phyloP scores from a whole-genome alignment of 352 stramenopile genomes.

The Phytopythium boreale region DNA sequence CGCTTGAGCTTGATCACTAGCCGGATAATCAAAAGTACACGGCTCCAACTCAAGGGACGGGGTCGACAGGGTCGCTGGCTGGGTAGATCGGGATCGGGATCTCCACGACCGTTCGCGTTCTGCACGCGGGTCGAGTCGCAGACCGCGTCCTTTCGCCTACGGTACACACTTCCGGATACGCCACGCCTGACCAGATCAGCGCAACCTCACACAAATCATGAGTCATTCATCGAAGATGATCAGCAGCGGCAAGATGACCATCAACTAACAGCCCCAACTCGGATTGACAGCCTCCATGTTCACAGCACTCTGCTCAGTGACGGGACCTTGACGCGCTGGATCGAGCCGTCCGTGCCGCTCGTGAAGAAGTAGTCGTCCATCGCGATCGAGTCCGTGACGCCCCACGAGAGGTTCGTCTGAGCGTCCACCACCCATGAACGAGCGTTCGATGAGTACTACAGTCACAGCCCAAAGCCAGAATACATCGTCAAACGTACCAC shows the following conservation, averaged over 20 bases:
- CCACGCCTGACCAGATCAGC: not conserved
- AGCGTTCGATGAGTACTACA: not conserved
- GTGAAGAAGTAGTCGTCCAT: conserved; percentile 84
- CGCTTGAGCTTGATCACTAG: not conserved
- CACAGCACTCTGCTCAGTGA: conserved; percentile 31
- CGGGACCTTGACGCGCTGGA: conserved; percentile 72
- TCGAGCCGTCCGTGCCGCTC: conserved; percentile 75
- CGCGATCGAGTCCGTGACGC: conserved; percentile 77
- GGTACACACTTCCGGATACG: not conserved
- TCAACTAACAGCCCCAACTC: not conserved
- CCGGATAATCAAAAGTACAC: not conserved
- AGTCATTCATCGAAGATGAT: not conserved
- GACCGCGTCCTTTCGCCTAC: not conserved
- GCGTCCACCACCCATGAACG: not conserved
- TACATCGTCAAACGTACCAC: conserved; percentile 41
- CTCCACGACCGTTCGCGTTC: not conserved
- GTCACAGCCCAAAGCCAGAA: not conserved
- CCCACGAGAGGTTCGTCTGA: conserved; percentile 80
- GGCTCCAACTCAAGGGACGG: not conserved
- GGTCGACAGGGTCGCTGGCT: not conserved
- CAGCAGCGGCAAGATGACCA: not conserved
- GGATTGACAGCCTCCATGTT: not conserved
- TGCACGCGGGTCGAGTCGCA: not conserved
- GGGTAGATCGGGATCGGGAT: not conserved
- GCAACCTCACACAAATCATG: not conserved